A percentile compares a stretch with the other conserved stretches of the same genome.
Conservation (phyloP, 2,329 filamentous ascomycete genomes). For the Botryotinia narcissicola region DNA sequence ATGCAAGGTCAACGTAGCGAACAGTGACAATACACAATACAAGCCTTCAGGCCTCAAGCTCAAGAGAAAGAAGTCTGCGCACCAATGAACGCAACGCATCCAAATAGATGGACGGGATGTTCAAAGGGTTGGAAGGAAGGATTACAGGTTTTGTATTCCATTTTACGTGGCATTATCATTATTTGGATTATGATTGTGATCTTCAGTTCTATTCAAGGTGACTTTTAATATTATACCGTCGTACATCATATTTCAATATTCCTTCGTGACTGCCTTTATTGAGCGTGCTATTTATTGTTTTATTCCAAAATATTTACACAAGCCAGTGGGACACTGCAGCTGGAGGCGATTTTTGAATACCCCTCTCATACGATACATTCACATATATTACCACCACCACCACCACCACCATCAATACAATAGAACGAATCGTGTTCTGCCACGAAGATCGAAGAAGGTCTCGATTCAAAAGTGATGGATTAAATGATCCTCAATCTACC, state of each 20-base stretch:
- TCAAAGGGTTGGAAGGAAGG: background rate
- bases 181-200: background rate
- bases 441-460: slow-evolving; percentile 5
- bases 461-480: slow-evolving; percentile 23
- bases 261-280: background rate
- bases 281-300: background rate
- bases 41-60: background rate
- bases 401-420: background rate
- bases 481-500: slow-evolving; percentile 19
- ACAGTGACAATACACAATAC: background rate
- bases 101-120: background rate
- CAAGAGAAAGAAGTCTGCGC: background rate
- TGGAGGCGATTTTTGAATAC: background rate
- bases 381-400: background rate
- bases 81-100: background rate
- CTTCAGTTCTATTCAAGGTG: background rate
- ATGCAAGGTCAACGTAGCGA: background rate
- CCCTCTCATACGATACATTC: background rate
- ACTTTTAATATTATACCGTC: background rate
- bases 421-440: slow-evolving; percentile 18
- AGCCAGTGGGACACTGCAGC: background rate
- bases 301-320: background rate
- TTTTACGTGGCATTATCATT: slow-evolving; percentile 14
- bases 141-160: background rate
- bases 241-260: background rate